These are phyloP conservation scores for Bryoerythrophyllum caledonicum DNA, from an alignment of 225 moss, liverwort and hornwort species.

Conservation along the genomic window DNA sequence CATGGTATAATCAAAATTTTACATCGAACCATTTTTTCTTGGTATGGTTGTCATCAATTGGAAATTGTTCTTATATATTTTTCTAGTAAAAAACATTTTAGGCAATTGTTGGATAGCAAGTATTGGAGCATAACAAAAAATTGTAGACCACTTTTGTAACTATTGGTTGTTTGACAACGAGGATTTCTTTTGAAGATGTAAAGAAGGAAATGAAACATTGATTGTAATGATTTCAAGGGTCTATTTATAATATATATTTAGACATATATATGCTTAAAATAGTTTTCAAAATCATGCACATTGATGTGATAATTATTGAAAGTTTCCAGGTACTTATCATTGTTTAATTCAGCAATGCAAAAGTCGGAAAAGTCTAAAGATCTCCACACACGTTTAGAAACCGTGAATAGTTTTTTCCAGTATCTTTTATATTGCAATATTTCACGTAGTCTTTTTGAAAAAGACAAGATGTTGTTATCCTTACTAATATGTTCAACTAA, in stretches of 20 bases:
- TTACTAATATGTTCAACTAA: conserved; percentile 68
- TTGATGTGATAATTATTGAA: background rate
- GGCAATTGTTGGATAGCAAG: background rate
- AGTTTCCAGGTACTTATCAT: conserved; percentile 57
- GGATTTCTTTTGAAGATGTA: too few relatives aligned
- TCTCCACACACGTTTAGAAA: conserved; percentile 43
- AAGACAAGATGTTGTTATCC: conserved; percentile 78
- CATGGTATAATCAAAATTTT: conserved; percentile 47
- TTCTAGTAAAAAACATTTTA: background rate
- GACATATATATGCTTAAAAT: background rate
- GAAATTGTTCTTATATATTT: background rate
- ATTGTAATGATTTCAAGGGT: background rate
- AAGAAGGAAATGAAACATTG: too few relatives aligned
- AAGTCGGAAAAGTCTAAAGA: conserved; percentile 61
- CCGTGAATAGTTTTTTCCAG: conserved; percentile 62
- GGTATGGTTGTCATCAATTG: background rate
- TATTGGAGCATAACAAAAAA: background rate
- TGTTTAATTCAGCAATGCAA: conserved; percentile 58
- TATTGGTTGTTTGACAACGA: background rate
- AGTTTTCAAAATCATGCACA: background rate
- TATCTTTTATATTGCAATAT: conserved; percentile 71
- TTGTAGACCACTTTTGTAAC: background rate
- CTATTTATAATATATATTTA: background rate
- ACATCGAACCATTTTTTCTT: background rate
- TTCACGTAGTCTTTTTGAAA: conserved; percentile 71